phyloP scores from a whole-genome alignment of 306 rosid species.

The Betula pendula region DNA sequence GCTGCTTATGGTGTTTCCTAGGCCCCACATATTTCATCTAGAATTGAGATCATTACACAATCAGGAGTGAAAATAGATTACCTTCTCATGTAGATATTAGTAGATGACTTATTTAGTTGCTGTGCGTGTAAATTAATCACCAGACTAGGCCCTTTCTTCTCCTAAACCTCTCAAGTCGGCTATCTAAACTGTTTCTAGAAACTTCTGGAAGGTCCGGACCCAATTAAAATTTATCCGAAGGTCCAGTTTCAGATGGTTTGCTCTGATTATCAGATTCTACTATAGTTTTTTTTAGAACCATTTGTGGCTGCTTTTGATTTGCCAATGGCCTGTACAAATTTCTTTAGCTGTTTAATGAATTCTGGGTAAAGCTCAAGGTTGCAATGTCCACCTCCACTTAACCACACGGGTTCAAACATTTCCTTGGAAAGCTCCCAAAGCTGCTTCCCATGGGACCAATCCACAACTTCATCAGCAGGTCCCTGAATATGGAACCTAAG shows the following conservation, averaged over 20 bases:
- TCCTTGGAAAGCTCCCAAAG: slow-evolving; percentile 88
- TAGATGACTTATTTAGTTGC: no score
- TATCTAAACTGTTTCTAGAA: slow-evolving; percentile 98
- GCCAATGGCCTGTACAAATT: slow-evolving; percentile 80
- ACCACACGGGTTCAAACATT: slow-evolving; percentile 87
- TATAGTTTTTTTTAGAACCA: slow-evolving; percentile 43
- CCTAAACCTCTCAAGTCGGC: slow-evolving; percentile 91
- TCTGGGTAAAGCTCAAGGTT: slow-evolving; percentile 94
- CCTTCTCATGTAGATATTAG: no score
- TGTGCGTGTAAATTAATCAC: slow-evolving; percentile 49
- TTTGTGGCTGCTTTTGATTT: slow-evolving; percentile 70
- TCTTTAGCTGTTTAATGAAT: slow-evolving; percentile 90
- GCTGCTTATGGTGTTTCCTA: no score
- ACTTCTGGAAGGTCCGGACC: slow-evolving; percentile 68
- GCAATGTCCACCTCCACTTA: slow-evolving; percentile 91
- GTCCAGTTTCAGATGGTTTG: slow-evolving; percentile 60
- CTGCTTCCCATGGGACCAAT: slow-evolving; percentile 86
- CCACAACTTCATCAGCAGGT: slow-evolving; percentile 92
- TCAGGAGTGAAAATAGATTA: no score
- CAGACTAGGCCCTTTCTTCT: slow-evolving; percentile 77
- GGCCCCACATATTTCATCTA: no score
- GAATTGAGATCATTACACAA: no score
- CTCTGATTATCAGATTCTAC: slow-evolving; percentile 48
- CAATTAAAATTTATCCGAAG: slow-evolving; percentile 53
- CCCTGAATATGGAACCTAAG: slow-evolving; percentile 53